Conservation (phyloP, 148 eudicot species). For the Selenicereus undatus region DNA sequence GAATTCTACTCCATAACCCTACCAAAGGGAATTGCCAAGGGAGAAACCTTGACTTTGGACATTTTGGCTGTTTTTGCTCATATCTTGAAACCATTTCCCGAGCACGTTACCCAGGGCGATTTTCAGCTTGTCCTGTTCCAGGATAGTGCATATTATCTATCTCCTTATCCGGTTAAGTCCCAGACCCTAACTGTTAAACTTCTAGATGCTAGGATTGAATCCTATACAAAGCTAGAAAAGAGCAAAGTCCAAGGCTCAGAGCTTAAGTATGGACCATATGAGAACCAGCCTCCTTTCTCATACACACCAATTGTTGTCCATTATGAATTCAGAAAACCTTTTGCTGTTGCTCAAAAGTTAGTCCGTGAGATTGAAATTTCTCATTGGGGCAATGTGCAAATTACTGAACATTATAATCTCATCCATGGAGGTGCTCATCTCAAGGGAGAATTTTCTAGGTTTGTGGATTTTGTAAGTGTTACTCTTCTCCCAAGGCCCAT, state of each 20-base stretch:
- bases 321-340: conserved; percentile 69
- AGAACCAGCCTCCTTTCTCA: conserved; percentile 61
- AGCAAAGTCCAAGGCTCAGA: conserved; percentile 77
- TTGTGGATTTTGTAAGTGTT: conserved; percentile 5
- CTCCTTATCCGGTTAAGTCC: conserved; percentile 74
- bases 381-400: conserved; percentile 96
- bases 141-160: conserved; percentile 72
- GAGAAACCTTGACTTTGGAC: conserved; percentile 58
- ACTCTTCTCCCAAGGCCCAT: not conserved
- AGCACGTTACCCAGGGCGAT: conserved; percentile 87
- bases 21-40: conserved; percentile 59
- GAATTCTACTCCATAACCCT: conserved; percentile 60
- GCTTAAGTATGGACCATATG: conserved; percentile 94
- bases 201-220: conserved; percentile 79
- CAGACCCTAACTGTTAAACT: conserved; percentile 72
- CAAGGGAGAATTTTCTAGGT: conserved; percentile 96
- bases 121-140: conserved; percentile 70
- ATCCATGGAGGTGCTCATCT: conserved; percentile 83
- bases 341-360: conserved; percentile 82
- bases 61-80: conserved; percentile 72
- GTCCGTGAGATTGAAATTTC: conserved; percentile 96
- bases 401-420: conserved; percentile 88
- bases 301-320: conserved; percentile 61
- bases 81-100: conserved; percentile 73
- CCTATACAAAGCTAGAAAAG: conserved; percentile 79